Conservation (phyloP, 768 basidiomycete species). For the Lactarius evosmus region DNA sequence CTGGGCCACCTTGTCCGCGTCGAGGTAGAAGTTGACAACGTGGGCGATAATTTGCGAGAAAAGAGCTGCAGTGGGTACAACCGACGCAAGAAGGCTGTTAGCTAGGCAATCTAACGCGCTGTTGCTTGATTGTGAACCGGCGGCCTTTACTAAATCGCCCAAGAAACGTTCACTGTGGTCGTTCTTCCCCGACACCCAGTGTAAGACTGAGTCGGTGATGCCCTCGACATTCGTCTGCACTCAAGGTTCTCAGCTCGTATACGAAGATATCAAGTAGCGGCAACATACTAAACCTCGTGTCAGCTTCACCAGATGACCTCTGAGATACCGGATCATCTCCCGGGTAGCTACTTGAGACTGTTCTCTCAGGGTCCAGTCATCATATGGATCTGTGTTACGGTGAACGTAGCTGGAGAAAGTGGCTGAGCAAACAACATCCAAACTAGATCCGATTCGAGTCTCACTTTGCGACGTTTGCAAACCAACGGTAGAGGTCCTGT, state of each 20-base stretch:
- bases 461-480: conserved; percentile 22
- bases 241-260: not conserved
- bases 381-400: conserved; percentile 34
- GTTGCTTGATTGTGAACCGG: conserved; percentile 19
- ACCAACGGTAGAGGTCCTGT: conserved; percentile 11
- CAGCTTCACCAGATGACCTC: conserved; percentile 17
- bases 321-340: conserved; percentile 31
- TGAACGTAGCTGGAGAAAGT: conserved; percentile 38
- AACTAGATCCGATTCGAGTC: not conserved
- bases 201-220: conserved; percentile 28
- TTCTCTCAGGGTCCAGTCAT: conserved; percentile 36
- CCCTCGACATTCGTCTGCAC: conserved; percentile 8
- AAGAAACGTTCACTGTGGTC: conserved; percentile 23
- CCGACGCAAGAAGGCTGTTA: conserved; percentile 48
- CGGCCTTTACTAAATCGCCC: conserved; percentile 27
- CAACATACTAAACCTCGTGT: conserved; percentile 17
- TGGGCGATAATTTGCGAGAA: conserved; percentile 56
- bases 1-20: conserved; percentile 16
- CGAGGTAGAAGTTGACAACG: conserved; percentile 59
- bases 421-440: not conserved
- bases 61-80: conserved; percentile 52
- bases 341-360: conserved; percentile 33
- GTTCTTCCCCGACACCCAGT: conserved; percentile 29
- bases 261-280: not conserved
- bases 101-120: conserved; percentile 41